phyloP scores from a whole-genome alignment of 2,329 filamentous ascomycete genomes.

The Alternaria triticimaculans region DNA sequence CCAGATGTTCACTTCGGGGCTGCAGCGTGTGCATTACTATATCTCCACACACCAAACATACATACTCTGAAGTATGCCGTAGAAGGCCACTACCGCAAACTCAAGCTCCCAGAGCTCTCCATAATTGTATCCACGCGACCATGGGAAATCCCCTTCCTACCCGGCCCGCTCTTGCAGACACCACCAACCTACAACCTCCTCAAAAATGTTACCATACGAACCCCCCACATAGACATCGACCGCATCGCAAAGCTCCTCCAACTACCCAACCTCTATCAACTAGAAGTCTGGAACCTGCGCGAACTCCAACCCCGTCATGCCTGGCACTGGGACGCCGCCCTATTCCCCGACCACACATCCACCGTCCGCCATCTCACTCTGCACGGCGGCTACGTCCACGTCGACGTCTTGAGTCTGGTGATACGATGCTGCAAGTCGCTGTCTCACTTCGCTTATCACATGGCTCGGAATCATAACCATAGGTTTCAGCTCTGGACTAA shows the following conservation, averaged over 20 bases:
- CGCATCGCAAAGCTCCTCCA: not conserved
- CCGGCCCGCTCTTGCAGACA: accelerated
- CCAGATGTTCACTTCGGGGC: not conserved
- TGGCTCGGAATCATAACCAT: not conserved
- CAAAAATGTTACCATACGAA: not conserved
- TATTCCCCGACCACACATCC: not conserved
- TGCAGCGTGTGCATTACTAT: not conserved
- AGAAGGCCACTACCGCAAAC: not conserved
- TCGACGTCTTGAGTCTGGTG: not conserved
- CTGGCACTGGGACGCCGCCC: not conserved
- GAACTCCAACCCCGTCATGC: accelerated
- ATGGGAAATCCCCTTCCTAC: not conserved
- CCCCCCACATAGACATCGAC: not conserved
- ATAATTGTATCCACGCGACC: not conserved
- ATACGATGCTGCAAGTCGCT: not conserved
- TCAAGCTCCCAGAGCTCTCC: not conserved
- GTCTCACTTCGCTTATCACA: not conserved
- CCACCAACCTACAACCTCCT: not conserved
- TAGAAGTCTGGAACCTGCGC: not conserved
- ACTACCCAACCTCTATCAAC: not conserved
- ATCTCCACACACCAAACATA: not conserved
- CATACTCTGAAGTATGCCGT: not conserved
- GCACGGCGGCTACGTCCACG: not conserved
- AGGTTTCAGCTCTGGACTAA: not conserved
- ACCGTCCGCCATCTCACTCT: not conserved